Evolutionary conservation across 1,284 basidiomycete species (phyloP).

Genomic region (Trichosporon faecale): DNA sequence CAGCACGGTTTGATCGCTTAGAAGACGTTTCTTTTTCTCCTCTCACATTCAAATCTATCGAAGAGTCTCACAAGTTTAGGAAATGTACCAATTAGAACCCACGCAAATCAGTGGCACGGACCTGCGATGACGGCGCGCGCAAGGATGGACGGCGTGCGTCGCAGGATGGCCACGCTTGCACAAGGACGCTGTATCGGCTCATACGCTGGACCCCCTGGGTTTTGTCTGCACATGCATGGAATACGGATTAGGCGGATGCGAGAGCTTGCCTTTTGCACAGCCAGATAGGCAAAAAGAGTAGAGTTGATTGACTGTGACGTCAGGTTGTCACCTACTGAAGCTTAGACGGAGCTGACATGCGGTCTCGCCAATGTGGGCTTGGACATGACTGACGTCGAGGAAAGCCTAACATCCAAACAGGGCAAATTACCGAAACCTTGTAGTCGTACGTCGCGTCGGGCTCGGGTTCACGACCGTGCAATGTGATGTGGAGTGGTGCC

Average conservation of each 20-base stretch:
- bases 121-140: background rate
- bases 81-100: slow-evolving; percentile 16
- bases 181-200: slow-evolving; percentile 4
- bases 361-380: background rate
- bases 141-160: background rate
- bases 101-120: background rate
- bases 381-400: background rate
- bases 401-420: background rate
- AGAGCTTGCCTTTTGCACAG: background rate
- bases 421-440: background rate
- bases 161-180: background rate
- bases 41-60: background rate
- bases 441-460: background rate
- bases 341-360: background rate
- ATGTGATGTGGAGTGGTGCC: background rate
- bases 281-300: background rate
- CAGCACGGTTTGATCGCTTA: slow-evolving; percentile 9
- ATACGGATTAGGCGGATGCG: background rate
- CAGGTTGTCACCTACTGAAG: background rate
- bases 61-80: background rate
- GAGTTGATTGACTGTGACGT: background rate
- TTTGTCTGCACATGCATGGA: slow-evolving; percentile 5
- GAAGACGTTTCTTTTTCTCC: slow-evolving; percentile 7
- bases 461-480: background rate
- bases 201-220: background rate